phyloP scores from a whole-genome alignment of 768 basidiomycete genomes.

The Thelephora aurantiotincta region DNA sequence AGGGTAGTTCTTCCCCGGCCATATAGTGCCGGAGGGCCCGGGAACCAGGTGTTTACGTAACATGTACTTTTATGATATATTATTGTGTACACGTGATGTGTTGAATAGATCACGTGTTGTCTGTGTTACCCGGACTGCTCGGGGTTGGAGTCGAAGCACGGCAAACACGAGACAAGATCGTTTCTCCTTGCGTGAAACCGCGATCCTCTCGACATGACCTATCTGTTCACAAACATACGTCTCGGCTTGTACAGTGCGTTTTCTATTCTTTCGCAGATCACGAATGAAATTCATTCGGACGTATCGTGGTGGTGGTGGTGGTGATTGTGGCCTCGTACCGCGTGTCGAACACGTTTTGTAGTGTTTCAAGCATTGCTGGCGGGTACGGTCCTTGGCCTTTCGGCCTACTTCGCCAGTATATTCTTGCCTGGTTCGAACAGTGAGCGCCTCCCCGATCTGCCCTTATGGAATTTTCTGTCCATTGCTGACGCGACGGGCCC shows the following conservation, averaged over 20 bases:
- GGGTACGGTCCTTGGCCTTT: conserved; percentile 49
- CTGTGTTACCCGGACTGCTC: neutral
- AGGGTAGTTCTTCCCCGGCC: too few species aligned
- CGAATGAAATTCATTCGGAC: too few species aligned
- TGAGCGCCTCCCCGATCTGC: conserved; percentile 18
- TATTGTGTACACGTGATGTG: conserved; percentile 1
- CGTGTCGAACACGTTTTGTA: neutral
- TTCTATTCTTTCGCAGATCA: too few species aligned
- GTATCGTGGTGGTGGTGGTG: neutral
- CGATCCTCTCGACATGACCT: conserved; percentile 14
- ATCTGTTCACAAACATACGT: conserved; percentile 20
- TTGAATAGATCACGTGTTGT: conserved; percentile 6
- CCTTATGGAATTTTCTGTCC: neutral
- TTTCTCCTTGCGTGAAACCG: neutral
- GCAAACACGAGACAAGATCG: too few species aligned
- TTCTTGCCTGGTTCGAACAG: conserved; percentile 56
- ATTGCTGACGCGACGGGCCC: neutral
- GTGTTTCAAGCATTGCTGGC: conserved; percentile 23
- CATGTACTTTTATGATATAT: too few species aligned
- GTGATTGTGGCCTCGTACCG: neutral
- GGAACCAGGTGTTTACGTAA: too few species aligned
- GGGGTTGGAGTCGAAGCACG: too few species aligned
- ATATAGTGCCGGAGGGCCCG: too few species aligned
- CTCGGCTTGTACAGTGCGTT: conserved; percentile 16
- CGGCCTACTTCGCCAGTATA: conserved; percentile 48